Evolutionary conservation across 345 rosid species (phyloP).

Genomic region (Salix suchowensis): DNA sequence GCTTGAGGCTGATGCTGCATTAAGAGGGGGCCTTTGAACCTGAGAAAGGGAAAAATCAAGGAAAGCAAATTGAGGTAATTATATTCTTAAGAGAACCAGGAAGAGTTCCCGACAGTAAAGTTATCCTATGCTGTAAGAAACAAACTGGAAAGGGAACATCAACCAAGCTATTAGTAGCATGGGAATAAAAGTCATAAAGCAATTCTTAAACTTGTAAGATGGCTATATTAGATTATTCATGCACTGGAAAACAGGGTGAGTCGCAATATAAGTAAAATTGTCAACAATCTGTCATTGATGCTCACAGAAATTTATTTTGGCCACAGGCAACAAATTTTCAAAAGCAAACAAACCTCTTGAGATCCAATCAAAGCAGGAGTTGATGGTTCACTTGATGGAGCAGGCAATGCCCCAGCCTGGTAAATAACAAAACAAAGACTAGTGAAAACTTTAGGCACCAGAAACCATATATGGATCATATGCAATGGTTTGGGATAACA

Average conservation of each 20-base stretch:
- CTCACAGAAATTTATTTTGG: not conserved
- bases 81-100: not conserved
- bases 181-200: not conserved
- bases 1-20: constrained; percentile 29
- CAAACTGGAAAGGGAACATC: not conserved
- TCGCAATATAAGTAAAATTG: not conserved
- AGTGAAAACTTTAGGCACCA: constrained; percentile 3
- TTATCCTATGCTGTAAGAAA: not conserved
- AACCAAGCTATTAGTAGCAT: not conserved
- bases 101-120: not conserved
- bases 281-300: not conserved
- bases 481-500: not conserved
- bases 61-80: not conserved
- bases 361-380: constrained; percentile 40
- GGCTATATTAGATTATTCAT: not conserved
- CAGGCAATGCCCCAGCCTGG: constrained; percentile 52
- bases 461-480: constrained; percentile 2
- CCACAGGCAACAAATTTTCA: not conserved
- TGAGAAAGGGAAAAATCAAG: constrained; percentile 14
- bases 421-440: constrained; percentile 9
- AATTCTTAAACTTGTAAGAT: not conserved
- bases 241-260: not conserved
- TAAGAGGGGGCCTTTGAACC: constrained; percentile 29
- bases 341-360: constrained; percentile 41
- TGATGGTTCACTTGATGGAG: constrained; percentile 39